phyloP scores from a whole-genome alignment of 139 green algal species.

The Coccomyxa sp. region DNA sequence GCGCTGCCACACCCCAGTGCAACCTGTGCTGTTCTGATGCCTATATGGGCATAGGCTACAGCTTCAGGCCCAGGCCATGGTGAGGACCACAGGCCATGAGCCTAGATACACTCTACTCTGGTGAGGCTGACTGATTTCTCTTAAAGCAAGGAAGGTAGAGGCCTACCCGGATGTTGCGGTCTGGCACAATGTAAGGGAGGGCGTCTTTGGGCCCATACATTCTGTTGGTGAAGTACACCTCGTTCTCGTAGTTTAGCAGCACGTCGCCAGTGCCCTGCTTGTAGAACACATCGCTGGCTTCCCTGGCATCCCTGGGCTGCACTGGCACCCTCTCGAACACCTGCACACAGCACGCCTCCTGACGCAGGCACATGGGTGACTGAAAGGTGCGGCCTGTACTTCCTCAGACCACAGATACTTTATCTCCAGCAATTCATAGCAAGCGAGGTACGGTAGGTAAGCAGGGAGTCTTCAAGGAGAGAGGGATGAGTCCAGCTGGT shows the following conservation, averaged over 20 bases:
- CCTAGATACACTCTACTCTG: not conserved
- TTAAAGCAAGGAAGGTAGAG: conserved; percentile 37
- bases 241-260: conserved; percentile 90
- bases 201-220: conserved; percentile 49
- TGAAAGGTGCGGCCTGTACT: not conserved
- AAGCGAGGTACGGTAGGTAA: too few species aligned
- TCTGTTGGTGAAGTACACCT: conserved; percentile 79
- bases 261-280: conserved; percentile 60
- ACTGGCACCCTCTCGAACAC: conserved; percentile 81
- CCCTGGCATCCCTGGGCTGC: conserved; percentile 74
- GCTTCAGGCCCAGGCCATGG: not conserved
- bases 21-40: not conserved
- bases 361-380: not conserved
- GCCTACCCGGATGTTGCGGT: conserved; percentile 48
- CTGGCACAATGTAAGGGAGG: conserved; percentile 70
- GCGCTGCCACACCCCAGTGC: not conserved
- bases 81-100: not conserved
- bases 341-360: not conserved
- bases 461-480: too few species aligned
- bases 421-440: too few species aligned
- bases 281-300: conserved; percentile 87
- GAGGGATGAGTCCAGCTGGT: too few species aligned
- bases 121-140: too few species aligned
- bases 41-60: not conserved
- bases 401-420: too few species aligned